These are phyloP conservation scores for Tetrahymena thermophila DNA, from an alignment of 73 alveolate genomes.

Conservation along the genomic window DNA sequence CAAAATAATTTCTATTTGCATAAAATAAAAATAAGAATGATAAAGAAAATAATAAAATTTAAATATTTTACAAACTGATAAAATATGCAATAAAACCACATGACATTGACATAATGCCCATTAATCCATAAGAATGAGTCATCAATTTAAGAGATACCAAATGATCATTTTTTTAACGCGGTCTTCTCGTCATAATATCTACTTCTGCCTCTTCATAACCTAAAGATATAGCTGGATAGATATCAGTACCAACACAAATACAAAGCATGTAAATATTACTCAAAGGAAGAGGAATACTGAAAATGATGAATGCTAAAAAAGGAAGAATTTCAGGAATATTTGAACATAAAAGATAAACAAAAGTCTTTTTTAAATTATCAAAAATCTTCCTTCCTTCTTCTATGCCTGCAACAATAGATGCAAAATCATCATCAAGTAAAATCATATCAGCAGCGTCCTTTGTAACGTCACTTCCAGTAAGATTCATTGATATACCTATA, in stretches of 20 bases:
- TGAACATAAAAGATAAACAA: conserved; percentile 52
- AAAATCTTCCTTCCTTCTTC: conserved; percentile 90
- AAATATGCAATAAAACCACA: background rate
- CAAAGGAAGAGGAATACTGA: conserved; percentile 73
- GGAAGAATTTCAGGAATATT: conserved; percentile 80
- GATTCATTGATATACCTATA: conserved; percentile 84
- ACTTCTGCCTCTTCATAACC: conserved; percentile 83
- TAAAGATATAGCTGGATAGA: conserved; percentile 71
- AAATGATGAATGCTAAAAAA: conserved; percentile 50
- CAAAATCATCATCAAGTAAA: conserved; percentile 90
- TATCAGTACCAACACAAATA: conserved; percentile 80
- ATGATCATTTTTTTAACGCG: conserved; percentile 70
- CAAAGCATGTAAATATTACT: conserved; percentile 66
- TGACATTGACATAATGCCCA: conserved; percentile 42
- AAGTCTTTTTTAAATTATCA: conserved; percentile 73
- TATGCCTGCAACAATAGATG: conserved; percentile 87
- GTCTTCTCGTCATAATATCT: conserved; percentile 78
- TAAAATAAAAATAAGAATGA: too few relatives aligned
- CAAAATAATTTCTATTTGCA: too few relatives aligned
- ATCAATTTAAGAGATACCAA: conserved; percentile 60
- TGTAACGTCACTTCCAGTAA: conserved; percentile 95
- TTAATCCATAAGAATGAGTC: conserved; percentile 50
- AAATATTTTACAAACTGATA: background rate
- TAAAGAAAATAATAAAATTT: too few relatives aligned
- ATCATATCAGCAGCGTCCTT: conserved; percentile 97